Conservation (phyloP, 2,329 filamentous ascomycete genomes). For the Trichophaea hybrida region DNA sequence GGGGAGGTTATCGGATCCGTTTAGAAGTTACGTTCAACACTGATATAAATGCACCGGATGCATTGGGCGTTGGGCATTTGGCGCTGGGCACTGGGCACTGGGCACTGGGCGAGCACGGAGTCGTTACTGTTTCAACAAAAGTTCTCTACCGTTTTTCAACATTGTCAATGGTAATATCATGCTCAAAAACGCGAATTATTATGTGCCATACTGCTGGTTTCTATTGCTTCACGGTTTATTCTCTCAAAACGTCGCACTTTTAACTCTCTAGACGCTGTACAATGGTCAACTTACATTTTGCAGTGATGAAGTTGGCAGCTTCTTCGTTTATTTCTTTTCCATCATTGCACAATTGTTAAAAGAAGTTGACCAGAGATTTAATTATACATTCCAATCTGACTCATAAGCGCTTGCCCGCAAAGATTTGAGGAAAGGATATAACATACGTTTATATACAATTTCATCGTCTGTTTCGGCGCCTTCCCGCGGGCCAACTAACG, state of each 20-base stretch:
- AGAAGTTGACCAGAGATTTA: background rate
- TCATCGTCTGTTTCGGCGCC: conserved; percentile 21
- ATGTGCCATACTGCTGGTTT: too few species aligned
- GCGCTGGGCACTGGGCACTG: background rate
- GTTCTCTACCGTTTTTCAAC: background rate
- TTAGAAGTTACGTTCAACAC: background rate
- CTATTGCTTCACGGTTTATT: too few species aligned
- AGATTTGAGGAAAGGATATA: background rate
- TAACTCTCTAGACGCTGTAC: too few species aligned
- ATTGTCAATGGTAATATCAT: background rate
- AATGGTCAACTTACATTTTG: too few species aligned
- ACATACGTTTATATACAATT: conserved; percentile 5
- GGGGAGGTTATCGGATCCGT: background rate
- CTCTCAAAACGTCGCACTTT: too few species aligned
- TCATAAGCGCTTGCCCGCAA: background rate
- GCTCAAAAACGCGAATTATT: too few species aligned
- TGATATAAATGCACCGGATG: background rate
- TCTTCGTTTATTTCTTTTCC: too few species aligned
- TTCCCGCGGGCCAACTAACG: conserved; percentile 25
- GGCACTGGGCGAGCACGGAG: background rate
- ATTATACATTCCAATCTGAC: background rate
- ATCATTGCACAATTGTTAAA: too few species aligned
- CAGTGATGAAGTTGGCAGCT: too few species aligned
- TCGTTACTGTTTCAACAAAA: conserved; percentile 20
- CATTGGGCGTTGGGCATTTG: background rate